These are phyloP conservation scores for Haplosporangium gracile DNA, from an alignment of 192 early-diverging fungal genomes.

Conservation along the genomic window DNA sequence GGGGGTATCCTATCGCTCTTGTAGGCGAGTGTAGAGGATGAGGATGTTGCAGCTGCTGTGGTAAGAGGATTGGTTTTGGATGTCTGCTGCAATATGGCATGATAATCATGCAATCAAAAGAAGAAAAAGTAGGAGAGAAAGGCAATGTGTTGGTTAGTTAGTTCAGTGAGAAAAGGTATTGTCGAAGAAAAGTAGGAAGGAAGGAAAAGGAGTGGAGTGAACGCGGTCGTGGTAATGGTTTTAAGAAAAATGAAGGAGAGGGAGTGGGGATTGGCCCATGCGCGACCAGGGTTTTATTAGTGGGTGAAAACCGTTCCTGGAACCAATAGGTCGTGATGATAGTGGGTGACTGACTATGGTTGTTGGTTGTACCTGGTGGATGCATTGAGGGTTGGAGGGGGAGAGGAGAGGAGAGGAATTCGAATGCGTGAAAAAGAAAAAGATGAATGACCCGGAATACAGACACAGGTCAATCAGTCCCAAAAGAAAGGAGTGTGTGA, in stretches of 20 bases:
- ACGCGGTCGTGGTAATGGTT: not conserved
- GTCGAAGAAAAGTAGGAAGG: not conserved
- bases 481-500: not conserved
- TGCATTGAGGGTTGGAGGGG: conserved; percentile 9
- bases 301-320: not conserved
- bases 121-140: not conserved
- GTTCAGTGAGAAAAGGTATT: not conserved
- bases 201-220: not conserved
- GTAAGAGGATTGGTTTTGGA: not conserved
- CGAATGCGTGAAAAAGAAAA: not conserved
- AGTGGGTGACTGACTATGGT: not conserved
- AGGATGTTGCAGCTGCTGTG: not conserved
- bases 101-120: not conserved
- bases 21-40: not conserved
- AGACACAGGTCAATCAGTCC: not conserved
- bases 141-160: not conserved
- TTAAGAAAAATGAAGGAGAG: not conserved
- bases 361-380: not conserved
- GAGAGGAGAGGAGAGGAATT: not conserved
- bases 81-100: not conserved
- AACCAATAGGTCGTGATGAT: not conserved
- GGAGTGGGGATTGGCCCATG: not conserved
- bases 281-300: not conserved
- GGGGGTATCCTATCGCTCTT: not conserved
- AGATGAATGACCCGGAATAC: not conserved